Base-by-base conservation (phyloP, 2,329 filamentous ascomycete genomes). In the Dryadomyces quercivorus region DNA sequence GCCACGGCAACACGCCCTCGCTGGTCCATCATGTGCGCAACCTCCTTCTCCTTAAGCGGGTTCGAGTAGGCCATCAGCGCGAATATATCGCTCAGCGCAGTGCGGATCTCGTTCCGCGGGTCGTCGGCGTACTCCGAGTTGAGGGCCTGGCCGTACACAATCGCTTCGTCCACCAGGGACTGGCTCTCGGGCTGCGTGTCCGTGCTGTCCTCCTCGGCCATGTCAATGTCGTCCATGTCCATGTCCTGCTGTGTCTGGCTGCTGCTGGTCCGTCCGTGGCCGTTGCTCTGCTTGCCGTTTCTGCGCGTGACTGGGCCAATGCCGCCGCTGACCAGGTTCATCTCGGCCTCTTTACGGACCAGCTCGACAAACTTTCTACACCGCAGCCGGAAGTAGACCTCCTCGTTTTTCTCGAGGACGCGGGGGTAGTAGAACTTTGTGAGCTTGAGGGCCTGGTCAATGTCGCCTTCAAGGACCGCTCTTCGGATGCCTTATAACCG, bases 341-440 rank as follows among this genome's bases (percentile, higher is more conserved):
- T 68, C 61, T 91, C 85, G 2, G 84, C 82, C 40, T 83, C 84
- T 56, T 78, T 80, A 44, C 86, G 80, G 62, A 95, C 89, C 85
- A 98, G 92, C 68, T 98, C 93, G 57, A 97, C 85, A 66, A 97
- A 96, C 65, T 93, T 94, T 57, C 90, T 83, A 65, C 91, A 96
- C 60, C 85, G 82, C 50, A 98, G 74, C 56, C 84, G 86, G 70
- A 98, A 97, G 65, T 91, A 84, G 16, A 96, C 89, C 53, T 89
- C 82, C 54, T 88, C 82, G 63, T 95, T 89, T 21, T 88, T 80
- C 49, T 81, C 76, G 18, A 98, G 76, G 1, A 97, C 89, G 22
- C 78, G 76, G 5, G 88, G 86, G 62, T 96, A 98, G 63, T 84
- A 88, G 13, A 76, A 74, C 51, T 84, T 81, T 3, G 88, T 95